A percentile compares a stretch with the other conserved stretches of the same genome.
phyloP scores from a whole-genome alignment of 2,329 filamentous ascomycete species.

The Xylaria sp. region DNA sequence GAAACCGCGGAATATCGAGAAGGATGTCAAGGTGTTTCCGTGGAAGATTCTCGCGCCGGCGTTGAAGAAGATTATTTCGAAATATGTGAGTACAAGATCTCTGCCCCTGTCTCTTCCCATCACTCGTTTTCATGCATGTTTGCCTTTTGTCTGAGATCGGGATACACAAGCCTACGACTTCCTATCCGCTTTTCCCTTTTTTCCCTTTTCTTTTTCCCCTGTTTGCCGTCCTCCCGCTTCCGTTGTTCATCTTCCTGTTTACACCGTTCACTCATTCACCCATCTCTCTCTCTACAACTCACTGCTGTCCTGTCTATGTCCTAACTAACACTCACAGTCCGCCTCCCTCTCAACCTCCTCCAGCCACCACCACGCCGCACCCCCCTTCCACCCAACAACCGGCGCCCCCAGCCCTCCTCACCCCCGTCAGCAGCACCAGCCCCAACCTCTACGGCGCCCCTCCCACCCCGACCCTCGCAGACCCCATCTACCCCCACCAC shows the following conservation, averaged over 20 bases:
- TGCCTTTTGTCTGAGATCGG: not conserved
- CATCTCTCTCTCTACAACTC: not conserved
- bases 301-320: not conserved
- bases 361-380: constrained; percentile 7
- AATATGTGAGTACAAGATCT: constrained; percentile 55
- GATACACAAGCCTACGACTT: not conserved
- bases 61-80: constrained; percentile 96
- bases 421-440: constrained; percentile 33
- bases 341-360: constrained; percentile 27
- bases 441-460: constrained; percentile 32
- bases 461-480: constrained; percentile 36
- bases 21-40: constrained; percentile 97
- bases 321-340: constrained; percentile 23
- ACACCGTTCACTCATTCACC: not conserved
- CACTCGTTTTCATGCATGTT: not conserved
- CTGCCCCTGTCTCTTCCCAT: not conserved
- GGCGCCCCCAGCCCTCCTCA: constrained; percentile 26
- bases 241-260: not conserved
- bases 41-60: constrained; percentile 87
- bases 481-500: constrained; percentile 34
- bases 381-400: constrained; percentile 19
- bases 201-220: not conserved
- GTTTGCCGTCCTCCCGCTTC: not conserved
- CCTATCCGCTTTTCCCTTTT: not conserved
- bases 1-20: constrained; percentile 96